Evolutionary conservation across 805 yeast genomes (phyloP), one percentile per base, ranked within the genome.

Genomic region (Pichia californica): DNA sequence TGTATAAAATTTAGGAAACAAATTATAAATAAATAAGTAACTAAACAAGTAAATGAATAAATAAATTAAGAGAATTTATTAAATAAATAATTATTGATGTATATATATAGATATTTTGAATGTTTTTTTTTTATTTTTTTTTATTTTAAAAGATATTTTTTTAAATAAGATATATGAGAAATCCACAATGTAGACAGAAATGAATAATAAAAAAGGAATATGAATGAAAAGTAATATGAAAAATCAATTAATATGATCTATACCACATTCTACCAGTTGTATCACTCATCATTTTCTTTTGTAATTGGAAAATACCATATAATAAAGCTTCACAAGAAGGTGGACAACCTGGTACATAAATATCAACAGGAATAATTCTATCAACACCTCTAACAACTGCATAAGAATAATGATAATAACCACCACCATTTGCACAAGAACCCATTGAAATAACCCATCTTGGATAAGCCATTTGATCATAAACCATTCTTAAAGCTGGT

Each of bases 391-490:
- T 74, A 19, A 87, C 94, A 21, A 87, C 95, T 33, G 88, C 76
- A 68, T 86, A 86, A 10, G 93, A 83, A 67, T 86, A 86, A 65
- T 86, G 95, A 69, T 86, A 86, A 68, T 86, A 86, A 28, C 95
- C 95, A 48, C 95, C 95, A 50, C 95, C 95, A 62, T 86, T 86
- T 50, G 95, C 95, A 69, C 95, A 86, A 7, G 91, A 82, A 38
- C 95, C 95, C 95, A 86, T 86, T 45, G 93, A 83, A 55, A 86
- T 86, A 41, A 87, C 95, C 95, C 95, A 86, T 68, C 89, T 79
- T 37, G 95, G 95, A 55, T 83, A 93, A 29, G 95, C 88, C 95
- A 87, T 87, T 68, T 86, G 95, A 65, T 86, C 95, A 65, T 87
- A 86, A 28, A 86, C 95, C 69, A 85, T 93, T 70, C 95, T 81